phyloP scores from a whole-genome alignment of 2,329 filamentous ascomycete genomes.

The Aspergillus alliaceus region DNA sequence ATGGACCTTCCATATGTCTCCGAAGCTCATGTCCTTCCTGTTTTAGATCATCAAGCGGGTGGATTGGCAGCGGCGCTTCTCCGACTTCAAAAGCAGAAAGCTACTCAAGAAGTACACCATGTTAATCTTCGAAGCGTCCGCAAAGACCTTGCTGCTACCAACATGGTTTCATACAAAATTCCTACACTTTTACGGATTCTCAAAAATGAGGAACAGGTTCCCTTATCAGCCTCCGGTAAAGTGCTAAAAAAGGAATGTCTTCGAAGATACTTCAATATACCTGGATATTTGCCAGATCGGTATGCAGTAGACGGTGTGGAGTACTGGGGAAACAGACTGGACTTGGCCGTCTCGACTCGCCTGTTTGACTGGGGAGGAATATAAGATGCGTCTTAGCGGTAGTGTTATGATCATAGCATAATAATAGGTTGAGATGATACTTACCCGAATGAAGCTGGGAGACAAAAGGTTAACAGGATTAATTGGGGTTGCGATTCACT shows the following conservation, averaged over 20 bases:
- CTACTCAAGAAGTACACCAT: no score
- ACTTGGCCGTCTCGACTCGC: background rate
- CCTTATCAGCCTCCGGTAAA: background rate
- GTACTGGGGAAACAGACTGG: background rate
- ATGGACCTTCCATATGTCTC: background rate
- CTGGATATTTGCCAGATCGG: background rate
- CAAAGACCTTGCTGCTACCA: background rate
- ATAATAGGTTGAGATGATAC: no score
- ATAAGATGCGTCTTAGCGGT: no score
- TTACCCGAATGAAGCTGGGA: no score
- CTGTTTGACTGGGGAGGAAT: background rate
- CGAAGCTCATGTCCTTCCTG: background rate
- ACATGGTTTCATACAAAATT: background rate
- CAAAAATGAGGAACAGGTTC: background rate
- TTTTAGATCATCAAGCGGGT: background rate
- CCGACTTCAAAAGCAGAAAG: background rate
- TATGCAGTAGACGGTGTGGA: background rate
- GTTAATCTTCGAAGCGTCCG: background rate
- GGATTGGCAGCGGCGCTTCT: background rate
- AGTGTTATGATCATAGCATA: no score
- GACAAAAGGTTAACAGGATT: no score
- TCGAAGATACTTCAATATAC: background rate
- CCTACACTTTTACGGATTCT: background rate
- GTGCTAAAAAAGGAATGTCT: background rate
- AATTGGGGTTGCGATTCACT: no score